Conservation (phyloP, 225 moss, liverwort and hornwort species). For the Rhytidiadelphus loreus region DNA sequence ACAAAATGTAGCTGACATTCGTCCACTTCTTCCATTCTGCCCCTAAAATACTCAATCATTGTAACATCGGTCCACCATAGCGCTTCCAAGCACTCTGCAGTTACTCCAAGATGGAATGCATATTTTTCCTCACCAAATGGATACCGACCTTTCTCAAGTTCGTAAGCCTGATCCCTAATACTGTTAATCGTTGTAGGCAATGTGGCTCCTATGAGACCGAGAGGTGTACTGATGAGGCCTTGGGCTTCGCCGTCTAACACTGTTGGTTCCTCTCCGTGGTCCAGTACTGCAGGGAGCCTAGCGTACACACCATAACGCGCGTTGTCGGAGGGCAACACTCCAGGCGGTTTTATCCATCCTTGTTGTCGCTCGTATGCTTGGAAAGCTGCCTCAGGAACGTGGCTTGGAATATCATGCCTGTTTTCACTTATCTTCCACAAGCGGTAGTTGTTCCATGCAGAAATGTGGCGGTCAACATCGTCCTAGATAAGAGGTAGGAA, state of each 20-base stretch:
- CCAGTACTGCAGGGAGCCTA: neutral
- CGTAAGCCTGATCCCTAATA: neutral
- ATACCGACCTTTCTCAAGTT: neutral
- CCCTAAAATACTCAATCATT: neutral
- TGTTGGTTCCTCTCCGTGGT: neutral
- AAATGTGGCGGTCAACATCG: neutral
- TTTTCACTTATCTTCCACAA: neutral
- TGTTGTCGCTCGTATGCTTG: neutral
- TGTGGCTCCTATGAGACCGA: neutral
- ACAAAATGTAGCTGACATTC: neutral
- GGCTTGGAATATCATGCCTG: neutral
- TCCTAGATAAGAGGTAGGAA: neutral
- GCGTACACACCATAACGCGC: neutral
- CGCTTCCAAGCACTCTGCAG: neutral
- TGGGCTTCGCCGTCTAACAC: neutral
- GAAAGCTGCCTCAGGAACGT: neutral
- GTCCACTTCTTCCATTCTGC: neutral
- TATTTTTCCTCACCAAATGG: neutral
- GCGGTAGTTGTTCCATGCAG: neutral
- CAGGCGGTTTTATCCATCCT: neutral
- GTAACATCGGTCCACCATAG: neutral
- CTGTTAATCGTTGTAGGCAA: neutral
- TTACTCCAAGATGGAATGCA: neutral
- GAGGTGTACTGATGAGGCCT: neutral
- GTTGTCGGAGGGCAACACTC: neutral